Evolutionary conservation across 345 rosid genomes (phyloP).

Genomic region (Arabis hirsuta): DNA sequence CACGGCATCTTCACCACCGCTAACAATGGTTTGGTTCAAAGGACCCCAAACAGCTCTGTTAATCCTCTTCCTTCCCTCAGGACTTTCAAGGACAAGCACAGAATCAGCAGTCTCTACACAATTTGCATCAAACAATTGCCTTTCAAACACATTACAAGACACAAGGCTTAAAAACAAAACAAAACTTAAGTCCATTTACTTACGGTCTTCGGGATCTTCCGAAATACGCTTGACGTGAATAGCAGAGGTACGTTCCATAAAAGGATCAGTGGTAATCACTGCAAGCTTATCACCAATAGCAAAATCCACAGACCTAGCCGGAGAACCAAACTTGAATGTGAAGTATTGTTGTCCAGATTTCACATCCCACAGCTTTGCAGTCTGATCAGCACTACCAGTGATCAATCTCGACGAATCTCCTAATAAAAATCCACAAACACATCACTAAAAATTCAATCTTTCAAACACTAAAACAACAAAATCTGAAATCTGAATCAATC

Average conservation of each 20-base stretch:
- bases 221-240: conserved; percentile 85
- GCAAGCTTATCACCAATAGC: conserved; percentile 87
- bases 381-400: conserved; percentile 94
- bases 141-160: conserved; percentile 9
- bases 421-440: conserved; percentile 27
- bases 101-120: conserved; percentile 73
- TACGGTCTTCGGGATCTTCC: conserved; percentile 70
- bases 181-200: conserved; percentile 6
- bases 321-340: conserved; percentile 77
- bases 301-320: conserved; percentile 88
- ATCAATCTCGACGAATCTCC: conserved; percentile 79
- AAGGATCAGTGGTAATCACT: conserved; percentile 88
- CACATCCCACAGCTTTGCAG: conserved; percentile 90
- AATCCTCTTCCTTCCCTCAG: conserved; percentile 71
- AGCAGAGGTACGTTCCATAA: conserved; percentile 86
- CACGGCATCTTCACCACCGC: conserved; percentile 86
- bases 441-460: background rate
- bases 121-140: conserved; percentile 8
- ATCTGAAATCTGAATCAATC: too few relatives aligned
- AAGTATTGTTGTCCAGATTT: conserved; percentile 66
- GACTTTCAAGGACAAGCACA: conserved; percentile 62
- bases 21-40: conserved; percentile 73
- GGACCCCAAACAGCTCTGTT: conserved; percentile 98
- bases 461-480: background rate
- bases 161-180: background rate